Evolutionary conservation across 2,329 filamentous ascomycete genomes (phyloP).

Genomic region (Ophiostoma himal-ulmi): DNA sequence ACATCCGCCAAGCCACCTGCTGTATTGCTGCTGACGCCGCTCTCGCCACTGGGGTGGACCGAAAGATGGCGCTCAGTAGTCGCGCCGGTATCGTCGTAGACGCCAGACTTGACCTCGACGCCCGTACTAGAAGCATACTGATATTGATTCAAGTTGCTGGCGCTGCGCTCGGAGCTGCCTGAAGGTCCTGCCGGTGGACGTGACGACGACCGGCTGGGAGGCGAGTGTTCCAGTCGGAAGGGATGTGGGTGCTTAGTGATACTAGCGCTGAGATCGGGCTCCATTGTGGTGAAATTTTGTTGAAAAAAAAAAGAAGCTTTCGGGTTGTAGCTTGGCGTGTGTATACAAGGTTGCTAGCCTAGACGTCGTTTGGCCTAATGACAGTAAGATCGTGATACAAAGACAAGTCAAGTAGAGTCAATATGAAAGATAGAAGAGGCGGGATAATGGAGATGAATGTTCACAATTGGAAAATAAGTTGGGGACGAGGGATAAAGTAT

Average conservation of each 20-base stretch:
- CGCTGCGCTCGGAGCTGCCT: slow-evolving; percentile 16
- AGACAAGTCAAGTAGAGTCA: not conserved
- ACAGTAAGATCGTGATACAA: not conserved
- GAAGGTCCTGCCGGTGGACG: slow-evolving; percentile 27
- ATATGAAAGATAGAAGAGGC: not conserved
- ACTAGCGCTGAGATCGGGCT: slow-evolving; percentile 32
- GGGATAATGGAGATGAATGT: not conserved
- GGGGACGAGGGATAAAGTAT: slow-evolving; percentile 2
- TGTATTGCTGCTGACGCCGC: slow-evolving; percentile 14
- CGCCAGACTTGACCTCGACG: slow-evolving; percentile 36
- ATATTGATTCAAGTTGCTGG: slow-evolving; percentile 27
- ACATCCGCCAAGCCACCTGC: slow-evolving; percentile 36
- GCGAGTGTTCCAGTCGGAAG: slow-evolving; percentile 37
- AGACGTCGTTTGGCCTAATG: not conserved
- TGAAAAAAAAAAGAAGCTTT: not conserved
- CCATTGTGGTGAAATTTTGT: slow-evolving; percentile 26
- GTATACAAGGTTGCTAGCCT: not conserved
- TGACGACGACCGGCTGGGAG: slow-evolving; percentile 29
- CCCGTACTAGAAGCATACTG: slow-evolving; percentile 42
- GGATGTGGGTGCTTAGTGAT: slow-evolving; percentile 36
- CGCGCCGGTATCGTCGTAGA: slow-evolving; percentile 37
- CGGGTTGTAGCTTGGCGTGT: not conserved
- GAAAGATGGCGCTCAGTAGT: slow-evolving; percentile 41
- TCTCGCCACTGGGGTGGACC: slow-evolving; percentile 11
- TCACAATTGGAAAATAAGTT: not conserved